Percentiles rank a stretch among this genome's conserved stretches.
phyloP scores from a whole-genome alignment of 169 alveolate species.

The Eimeria sp. region DNA sequence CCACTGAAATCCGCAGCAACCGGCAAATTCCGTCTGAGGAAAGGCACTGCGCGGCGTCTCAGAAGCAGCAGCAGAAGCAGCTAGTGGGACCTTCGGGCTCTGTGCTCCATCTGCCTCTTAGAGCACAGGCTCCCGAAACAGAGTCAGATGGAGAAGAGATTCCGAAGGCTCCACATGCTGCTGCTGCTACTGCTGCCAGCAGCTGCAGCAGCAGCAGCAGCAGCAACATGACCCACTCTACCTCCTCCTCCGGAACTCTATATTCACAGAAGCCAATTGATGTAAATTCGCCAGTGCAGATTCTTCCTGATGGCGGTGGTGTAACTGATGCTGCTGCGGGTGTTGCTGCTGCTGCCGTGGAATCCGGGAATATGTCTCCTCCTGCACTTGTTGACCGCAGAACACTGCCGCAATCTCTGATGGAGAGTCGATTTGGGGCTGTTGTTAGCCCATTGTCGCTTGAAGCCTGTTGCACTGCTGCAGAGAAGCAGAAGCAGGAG shows the following conservation, averaged over 20 bases:
- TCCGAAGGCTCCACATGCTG: neutral
- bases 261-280: neutral
- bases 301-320: neutral
- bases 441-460: constrained; percentile 9
- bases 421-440: neutral
- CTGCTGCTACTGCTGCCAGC: constrained; percentile 25
- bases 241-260: neutral
- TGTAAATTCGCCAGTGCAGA: neutral
- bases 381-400: neutral
- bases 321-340: neutral
- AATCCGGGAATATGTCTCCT: neutral
- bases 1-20: constrained; percentile 17
- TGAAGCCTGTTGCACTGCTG: neutral
- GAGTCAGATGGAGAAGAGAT: neutral
- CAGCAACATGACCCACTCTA: neutral
- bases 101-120: no score
- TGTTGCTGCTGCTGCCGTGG: constrained; percentile 32
- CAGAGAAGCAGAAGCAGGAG: neutral
- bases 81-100: no score
- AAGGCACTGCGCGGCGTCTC: neutral
- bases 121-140: neutral
- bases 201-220: constrained; percentile 36
- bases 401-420: neutral
- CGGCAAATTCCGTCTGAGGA: neutral
- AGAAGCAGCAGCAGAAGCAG: neutral